Conservation (phyloP, 2,329 filamentous ascomycete species). For the Escovopsis sp. region DNA sequence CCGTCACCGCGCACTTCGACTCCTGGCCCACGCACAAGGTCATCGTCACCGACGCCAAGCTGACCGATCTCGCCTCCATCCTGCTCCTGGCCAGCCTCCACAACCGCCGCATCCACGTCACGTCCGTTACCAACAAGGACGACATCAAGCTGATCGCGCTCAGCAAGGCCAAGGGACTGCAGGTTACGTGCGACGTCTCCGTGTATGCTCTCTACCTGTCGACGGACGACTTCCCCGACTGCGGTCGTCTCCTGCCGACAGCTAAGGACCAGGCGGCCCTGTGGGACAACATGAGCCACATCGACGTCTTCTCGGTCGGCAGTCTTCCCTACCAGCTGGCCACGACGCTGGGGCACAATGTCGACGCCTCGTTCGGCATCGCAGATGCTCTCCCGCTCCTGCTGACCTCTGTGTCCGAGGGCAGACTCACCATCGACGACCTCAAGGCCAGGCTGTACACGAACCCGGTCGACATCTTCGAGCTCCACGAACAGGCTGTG, state of each 20-base stretch:
- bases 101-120: conserved; percentile 64
- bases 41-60: conserved; percentile 68
- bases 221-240: conserved; percentile 54
- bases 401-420: conserved; percentile 61
- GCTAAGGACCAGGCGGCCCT: conserved; percentile 54
- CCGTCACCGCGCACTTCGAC: conserved; percentile 65
- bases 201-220: conserved; percentile 66
- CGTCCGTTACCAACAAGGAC: conserved; percentile 63
- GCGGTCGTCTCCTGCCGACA: conserved; percentile 46
- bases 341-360: conserved; percentile 34
- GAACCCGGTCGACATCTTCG: conserved; percentile 68
- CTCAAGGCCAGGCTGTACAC: conserved; percentile 57
- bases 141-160: conserved; percentile 65
- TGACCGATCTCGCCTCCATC: conserved; percentile 67
- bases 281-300: conserved; percentile 57
- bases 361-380: conserved; percentile 51
- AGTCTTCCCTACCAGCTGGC: conserved; percentile 67
- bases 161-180: conserved; percentile 67
- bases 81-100: conserved; percentile 65
- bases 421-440: conserved; percentile 58
- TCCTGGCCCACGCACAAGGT: conserved; percentile 66
- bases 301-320: conserved; percentile 68
- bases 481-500: conserved; percentile 65
- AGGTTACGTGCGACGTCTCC: conserved; percentile 71
- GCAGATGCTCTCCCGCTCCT: conserved; percentile 60